phyloP scores from a whole-genome alignment of 1,284 basidiomycete species.

The Irpex rosettiformis region DNA sequence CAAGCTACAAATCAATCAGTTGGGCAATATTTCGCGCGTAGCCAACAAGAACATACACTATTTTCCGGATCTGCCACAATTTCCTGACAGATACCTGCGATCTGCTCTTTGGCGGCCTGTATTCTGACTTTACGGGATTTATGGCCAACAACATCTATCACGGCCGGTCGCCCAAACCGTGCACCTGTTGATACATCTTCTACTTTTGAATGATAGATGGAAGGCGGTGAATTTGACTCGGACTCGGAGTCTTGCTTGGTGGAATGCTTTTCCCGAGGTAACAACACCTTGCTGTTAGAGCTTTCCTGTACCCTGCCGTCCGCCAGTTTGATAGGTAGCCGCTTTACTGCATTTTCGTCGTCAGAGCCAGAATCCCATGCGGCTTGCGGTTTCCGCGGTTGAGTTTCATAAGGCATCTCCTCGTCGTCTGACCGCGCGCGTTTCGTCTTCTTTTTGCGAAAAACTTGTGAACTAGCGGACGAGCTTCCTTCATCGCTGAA shows the following conservation, averaged over 20 bases:
- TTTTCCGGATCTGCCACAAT: conserved; percentile 86
- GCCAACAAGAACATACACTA: conserved; percentile 47
- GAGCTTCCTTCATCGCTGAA: conserved; percentile 15
- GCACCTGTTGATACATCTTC: conserved; percentile 76
- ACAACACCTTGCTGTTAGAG: conserved; percentile 28
- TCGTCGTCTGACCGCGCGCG: conserved; percentile 41
- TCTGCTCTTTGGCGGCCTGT: conserved; percentile 84
- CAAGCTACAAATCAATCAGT: conserved; percentile 49
- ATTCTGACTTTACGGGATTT: conserved; percentile 69
- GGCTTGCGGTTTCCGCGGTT: conserved; percentile 48
- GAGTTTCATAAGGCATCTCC: conserved; percentile 70
- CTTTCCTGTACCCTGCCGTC: conserved; percentile 70
- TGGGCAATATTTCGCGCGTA: conserved; percentile 1
- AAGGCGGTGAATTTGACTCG: conserved; percentile 20
- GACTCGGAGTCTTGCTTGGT: conserved; percentile 35
- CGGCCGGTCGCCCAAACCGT: conserved; percentile 78
- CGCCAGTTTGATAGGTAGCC: conserved; percentile 83
- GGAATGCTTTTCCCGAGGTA: conserved; percentile 30
- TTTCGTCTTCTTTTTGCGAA: conserved; percentile 19
- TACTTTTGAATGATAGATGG: conserved; percentile 22
- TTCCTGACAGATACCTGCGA: conserved; percentile 86
- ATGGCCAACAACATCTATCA: conserved; percentile 70
- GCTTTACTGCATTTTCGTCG: conserved; percentile 51
- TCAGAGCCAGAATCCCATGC: conserved; percentile 44
- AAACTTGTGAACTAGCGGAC: conserved; percentile 18